These are phyloP conservation scores for Oryza coarctata DNA, from an alignment of 176 grass and related monocot genomes.

Conservation along the genomic window DNA sequence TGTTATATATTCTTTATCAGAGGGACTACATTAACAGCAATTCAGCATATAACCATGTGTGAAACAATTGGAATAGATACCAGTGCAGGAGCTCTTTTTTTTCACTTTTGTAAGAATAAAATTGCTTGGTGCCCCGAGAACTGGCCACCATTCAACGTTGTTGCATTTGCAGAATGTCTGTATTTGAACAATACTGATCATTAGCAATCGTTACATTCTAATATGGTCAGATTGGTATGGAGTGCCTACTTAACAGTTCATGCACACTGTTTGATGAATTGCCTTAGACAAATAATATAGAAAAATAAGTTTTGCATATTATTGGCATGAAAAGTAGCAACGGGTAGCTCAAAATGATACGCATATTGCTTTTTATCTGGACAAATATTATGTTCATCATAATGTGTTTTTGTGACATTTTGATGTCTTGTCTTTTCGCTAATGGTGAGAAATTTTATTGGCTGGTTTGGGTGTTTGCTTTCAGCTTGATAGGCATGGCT, in stretches of 20 bases:
- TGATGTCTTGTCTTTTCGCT: not conserved
- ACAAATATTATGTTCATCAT: not conserved
- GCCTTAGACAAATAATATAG: not conserved
- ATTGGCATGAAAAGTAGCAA: not conserved
- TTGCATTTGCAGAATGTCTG: not conserved
- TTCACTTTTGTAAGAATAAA: no score
- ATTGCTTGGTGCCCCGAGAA: no score
- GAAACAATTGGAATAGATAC: no score
- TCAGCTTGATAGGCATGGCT: constrained; percentile 60
- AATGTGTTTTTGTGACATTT: not conserved
- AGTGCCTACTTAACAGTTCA: not conserved
- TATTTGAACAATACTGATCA: constrained; percentile 1
- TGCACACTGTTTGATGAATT: not conserved
- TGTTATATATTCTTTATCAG: no score
- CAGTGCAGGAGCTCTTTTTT: no score
- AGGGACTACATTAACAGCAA: no score
- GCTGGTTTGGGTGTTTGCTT: constrained; percentile 64
- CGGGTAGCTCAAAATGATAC: not conserved
- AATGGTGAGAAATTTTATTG: constrained; percentile 5
- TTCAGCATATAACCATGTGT: no score
- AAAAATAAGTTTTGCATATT: not conserved
- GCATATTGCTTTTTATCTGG: not conserved
- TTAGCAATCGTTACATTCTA: not conserved
- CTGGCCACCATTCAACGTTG: no score
- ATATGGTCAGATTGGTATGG: no score